These are phyloP conservation scores for Ascochyta lentis DNA, from an alignment of 2,329 filamentous ascomycete genomes.

Conservation along the genomic window DNA sequence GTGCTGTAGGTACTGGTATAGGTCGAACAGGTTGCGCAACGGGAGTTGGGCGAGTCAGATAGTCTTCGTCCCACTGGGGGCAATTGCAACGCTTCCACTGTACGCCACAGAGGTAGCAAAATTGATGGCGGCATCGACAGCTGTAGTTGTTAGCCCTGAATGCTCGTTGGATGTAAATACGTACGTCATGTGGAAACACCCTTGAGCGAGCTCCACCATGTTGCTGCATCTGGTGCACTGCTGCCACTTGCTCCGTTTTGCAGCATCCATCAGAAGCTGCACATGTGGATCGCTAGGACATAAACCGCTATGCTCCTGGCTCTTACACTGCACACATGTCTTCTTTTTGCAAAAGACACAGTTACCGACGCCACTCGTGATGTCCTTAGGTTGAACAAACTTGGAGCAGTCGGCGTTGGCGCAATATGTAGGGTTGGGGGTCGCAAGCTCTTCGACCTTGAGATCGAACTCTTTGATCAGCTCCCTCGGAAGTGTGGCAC, in stretches of 20 bases:
- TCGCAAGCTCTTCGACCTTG: conserved; percentile 27
- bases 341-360: conserved; percentile 20
- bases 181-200: conserved; percentile 30
- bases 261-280: conserved; percentile 23
- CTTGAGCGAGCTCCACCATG: conserved; percentile 22
- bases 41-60: conserved; percentile 8
- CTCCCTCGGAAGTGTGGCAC: conserved; percentile 13
- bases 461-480: conserved; percentile 20
- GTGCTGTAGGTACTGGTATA: neutral
- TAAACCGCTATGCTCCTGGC: conserved; percentile 10
- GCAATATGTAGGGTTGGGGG: conserved; percentile 27
- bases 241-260: conserved; percentile 27
- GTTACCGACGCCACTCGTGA: conserved; percentile 11
- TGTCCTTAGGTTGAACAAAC: conserved; percentile 20
- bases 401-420: conserved; percentile 16
- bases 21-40: neutral
- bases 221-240: conserved; percentile 26
- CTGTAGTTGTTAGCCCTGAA: neutral
- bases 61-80: conserved; percentile 18
- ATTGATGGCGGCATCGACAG: conserved; percentile 23
- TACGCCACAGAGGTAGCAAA: conserved; percentile 29
- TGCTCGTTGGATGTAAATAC: neutral
- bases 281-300: conserved; percentile 23
- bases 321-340: conserved; percentile 26
- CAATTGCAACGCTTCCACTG: conserved; percentile 24